Percentiles rank a stretch among this genome's conserved stretches.
Evolutionary conservation across 768 basidiomycete species (phyloP).

Genomic region (Strobilomyces echinocephalus): DNA sequence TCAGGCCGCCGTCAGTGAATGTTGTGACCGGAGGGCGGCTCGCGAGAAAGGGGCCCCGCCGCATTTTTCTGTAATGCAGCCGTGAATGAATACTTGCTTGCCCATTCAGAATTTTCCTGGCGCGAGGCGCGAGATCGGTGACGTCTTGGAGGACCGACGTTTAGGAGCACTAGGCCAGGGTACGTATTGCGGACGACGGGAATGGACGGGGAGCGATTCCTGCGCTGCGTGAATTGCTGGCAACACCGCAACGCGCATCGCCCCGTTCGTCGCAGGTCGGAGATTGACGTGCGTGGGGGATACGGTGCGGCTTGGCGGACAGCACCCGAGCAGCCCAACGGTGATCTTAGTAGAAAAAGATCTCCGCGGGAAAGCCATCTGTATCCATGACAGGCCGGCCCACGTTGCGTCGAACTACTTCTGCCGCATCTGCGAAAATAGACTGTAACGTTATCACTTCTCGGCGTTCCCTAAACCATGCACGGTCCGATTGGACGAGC

Average conservation of each 20-base stretch:
- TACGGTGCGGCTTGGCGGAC: conserved; percentile 17
- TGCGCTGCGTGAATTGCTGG: conserved; percentile 1
- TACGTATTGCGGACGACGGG: neutral
- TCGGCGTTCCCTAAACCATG: conserved; percentile 13
- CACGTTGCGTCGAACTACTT: conserved; percentile 23
- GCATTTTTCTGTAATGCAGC: neutral
- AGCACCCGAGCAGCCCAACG: conserved; percentile 9
- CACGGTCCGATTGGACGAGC: conserved; percentile 4
- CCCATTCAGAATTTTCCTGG: conserved; percentile 9
- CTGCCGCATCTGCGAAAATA: conserved; percentile 14
- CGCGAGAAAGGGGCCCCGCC: conserved; percentile 8
- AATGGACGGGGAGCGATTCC: neutral
- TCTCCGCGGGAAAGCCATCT: conserved; percentile 28
- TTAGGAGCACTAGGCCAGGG: conserved; percentile 11
- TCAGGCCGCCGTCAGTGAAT: neutral
- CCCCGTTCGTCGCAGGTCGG: conserved; percentile 14
- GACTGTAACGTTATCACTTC: conserved; percentile 21
- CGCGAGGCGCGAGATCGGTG: conserved; percentile 5
- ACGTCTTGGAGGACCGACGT: conserved; percentile 18
- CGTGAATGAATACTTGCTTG: neutral
- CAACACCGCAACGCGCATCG: conserved; percentile 4
- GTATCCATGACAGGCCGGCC: conserved; percentile 26
- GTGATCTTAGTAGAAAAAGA: conserved; percentile 13
- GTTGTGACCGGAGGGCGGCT: conserved; percentile 2
- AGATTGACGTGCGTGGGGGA: conserved; percentile 23